Conservation (phyloP, 208 protist species). For the Leptomonas pyrrhocoris region DNA sequence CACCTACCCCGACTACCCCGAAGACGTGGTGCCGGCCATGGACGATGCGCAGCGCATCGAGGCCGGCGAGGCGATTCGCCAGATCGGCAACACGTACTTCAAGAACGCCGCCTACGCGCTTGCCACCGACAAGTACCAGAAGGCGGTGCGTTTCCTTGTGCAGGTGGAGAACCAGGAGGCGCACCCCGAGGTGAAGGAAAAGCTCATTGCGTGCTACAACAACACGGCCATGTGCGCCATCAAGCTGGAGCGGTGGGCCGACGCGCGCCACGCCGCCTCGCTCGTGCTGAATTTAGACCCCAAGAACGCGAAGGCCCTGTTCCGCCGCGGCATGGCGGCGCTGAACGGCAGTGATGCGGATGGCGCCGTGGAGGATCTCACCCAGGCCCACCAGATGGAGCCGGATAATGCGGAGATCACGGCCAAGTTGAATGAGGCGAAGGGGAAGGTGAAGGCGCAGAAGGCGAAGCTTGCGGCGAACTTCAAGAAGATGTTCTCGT, state of each 20-base stretch:
- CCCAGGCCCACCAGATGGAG: constrained; percentile 61
- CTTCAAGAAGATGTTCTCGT: constrained; percentile 91
- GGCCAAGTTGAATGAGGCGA: constrained; percentile 76
- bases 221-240: constrained; percentile 83
- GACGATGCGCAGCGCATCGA: constrained; percentile 50
- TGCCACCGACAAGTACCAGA: constrained; percentile 86
- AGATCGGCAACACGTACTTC: constrained; percentile 84
- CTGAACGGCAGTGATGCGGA: constrained; percentile 66
- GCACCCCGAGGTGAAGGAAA: constrained; percentile 54
- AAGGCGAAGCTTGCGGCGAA: constrained; percentile 81
- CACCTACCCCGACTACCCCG: constrained; percentile 79
- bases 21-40: constrained; percentile 63
- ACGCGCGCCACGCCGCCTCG: constrained; percentile 57
- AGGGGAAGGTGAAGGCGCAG: constrained; percentile 70
- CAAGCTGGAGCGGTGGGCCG: constrained; percentile 62
- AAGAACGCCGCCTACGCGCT: constrained; percentile 57
- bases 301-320: constrained; percentile 87
- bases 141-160: constrained; percentile 76
- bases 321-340: constrained; percentile 77
- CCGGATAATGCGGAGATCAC: constrained; percentile 74
- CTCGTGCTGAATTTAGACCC: constrained; percentile 68
- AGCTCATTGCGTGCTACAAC: constrained; percentile 86
- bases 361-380: constrained; percentile 68
- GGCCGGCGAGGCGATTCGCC: constrained; percentile 79
- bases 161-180: constrained; percentile 47